Evolutionary conservation across 1,139 yeast genomes (phyloP).

Genomic region (Candida albicans): DNA sequence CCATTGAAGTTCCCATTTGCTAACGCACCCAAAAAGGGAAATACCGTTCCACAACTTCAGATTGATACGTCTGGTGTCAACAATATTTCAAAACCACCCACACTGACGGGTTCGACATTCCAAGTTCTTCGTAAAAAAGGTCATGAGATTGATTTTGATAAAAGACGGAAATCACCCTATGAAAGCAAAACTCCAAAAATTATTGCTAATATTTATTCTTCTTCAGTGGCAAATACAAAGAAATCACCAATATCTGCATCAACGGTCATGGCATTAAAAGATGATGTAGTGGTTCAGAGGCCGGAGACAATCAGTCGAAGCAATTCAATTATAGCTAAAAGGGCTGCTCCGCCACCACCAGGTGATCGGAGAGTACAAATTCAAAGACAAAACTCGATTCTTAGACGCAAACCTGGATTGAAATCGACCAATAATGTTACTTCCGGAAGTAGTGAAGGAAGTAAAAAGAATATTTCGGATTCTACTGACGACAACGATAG

Average conservation of each 20-base stretch:
- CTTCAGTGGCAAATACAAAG: slow-evolving; percentile 36
- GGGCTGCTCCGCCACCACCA: slow-evolving; percentile 80
- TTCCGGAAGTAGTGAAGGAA: slow-evolving; percentile 6
- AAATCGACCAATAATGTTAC: slow-evolving; percentile 3
- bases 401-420: slow-evolving; percentile 8
- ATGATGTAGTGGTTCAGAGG: slow-evolving; percentile 16
- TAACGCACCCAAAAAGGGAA: slow-evolving; percentile 6
- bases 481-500: slow-evolving; percentile 33
- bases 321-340: slow-evolving; percentile 50
- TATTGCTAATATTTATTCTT: slow-evolving; percentile 45
- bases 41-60: slow-evolving; percentile 24
- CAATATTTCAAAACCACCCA: slow-evolving; percentile 13
- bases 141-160: slow-evolving; percentile 78
- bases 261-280: slow-evolving; percentile 34
- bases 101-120: slow-evolving; percentile 39
- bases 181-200: slow-evolving; percentile 45
- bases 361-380: slow-evolving; percentile 15
- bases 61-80: slow-evolving; percentile 26
- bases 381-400: slow-evolving; percentile 20
- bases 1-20: slow-evolving; percentile 15
- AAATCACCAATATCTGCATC: slow-evolving; percentile 43
- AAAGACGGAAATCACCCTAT: slow-evolving; percentile 75
- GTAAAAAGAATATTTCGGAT: slow-evolving; percentile 16
- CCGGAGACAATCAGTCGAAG: slow-evolving; percentile 9
- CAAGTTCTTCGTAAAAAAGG: slow-evolving; percentile 55